Evolutionary conservation across 2,329 filamentous ascomycete genomes (phyloP).

Genomic region (Verticillium alfalfae): DNA sequence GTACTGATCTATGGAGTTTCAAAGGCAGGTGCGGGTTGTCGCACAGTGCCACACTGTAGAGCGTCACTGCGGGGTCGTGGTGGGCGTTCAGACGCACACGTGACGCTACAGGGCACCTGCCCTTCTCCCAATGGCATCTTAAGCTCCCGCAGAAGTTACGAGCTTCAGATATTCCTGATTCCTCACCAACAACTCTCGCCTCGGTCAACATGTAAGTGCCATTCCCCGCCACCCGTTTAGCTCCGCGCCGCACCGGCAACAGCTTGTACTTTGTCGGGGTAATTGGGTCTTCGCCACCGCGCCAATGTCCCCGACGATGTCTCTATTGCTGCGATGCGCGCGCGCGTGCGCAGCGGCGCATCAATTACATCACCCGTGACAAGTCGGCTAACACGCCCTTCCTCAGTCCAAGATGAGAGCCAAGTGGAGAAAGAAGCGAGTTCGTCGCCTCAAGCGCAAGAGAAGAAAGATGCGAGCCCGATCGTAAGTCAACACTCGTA

Average conservation of each 20-base stretch:
- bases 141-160: neutral
- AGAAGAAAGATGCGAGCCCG: conserved; percentile 99
- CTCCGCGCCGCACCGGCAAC: neutral
- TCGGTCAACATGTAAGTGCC: neutral
- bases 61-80: neutral
- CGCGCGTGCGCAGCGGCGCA: neutral
- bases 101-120: neutral
- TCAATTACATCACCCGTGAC: neutral
- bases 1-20: neutral
- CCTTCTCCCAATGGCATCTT: neutral
- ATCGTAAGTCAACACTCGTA: conserved; percentile 61
- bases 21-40: neutral
- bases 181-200: neutral
- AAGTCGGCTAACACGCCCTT: conserved; percentile 2
- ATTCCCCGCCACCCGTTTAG: neutral
- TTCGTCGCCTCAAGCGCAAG: conserved; percentile 98
- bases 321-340: neutral
- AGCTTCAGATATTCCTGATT: neutral
- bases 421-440: conserved; percentile 99
- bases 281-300: neutral
- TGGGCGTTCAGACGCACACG: neutral
- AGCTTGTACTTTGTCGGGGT: neutral
- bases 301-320: neutral
- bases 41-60: neutral
- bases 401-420: conserved; percentile 68